These are phyloP conservation scores for Hypoxylon fuscum DNA, from an alignment of 495 filamentous ascomycete genomes.

Conservation along the genomic window DNA sequence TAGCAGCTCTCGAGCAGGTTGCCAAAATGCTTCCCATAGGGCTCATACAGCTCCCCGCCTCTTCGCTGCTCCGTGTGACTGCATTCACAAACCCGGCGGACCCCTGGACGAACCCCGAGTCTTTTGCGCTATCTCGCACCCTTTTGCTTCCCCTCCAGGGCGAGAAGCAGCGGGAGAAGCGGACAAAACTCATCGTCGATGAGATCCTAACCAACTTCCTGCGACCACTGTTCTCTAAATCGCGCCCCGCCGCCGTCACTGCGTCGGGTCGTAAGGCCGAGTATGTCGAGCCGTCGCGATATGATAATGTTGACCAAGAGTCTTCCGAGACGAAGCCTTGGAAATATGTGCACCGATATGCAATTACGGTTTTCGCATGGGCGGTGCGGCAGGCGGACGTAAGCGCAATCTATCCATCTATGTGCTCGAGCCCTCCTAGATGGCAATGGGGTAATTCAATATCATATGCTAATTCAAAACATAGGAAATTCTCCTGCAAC, in stretches of 20 bases:
- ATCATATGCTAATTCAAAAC: not conserved
- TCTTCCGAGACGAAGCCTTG: slow-evolving; percentile 72
- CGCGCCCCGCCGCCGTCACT: slow-evolving; percentile 69
- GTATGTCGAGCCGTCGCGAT: slow-evolving; percentile 49
- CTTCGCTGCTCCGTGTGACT: slow-evolving; percentile 44
- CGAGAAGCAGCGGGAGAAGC: slow-evolving; percentile 2
- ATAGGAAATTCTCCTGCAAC: slow-evolving; percentile 32
- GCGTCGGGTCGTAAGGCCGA: slow-evolving; percentile 61
- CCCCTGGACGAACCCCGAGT: slow-evolving; percentile 62
- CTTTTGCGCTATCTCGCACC: slow-evolving; percentile 55
- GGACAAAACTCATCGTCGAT: slow-evolving; percentile 59
- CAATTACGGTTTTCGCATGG: slow-evolving; percentile 74
- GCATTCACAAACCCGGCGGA: slow-evolving; percentile 61
- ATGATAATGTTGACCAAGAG: slow-evolving; percentile 52
- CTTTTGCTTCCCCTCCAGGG: slow-evolving; percentile 11
- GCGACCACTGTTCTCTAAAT: slow-evolving; percentile 75
- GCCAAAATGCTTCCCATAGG: not conserved
- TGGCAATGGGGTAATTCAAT: too few species aligned
- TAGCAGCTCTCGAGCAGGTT: slow-evolving; percentile 22
- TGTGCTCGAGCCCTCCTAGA: too few species aligned
- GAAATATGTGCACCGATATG: slow-evolving; percentile 71
- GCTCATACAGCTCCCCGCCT: slow-evolving; percentile 27
- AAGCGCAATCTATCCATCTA: slow-evolving; percentile 19
- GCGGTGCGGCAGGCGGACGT: slow-evolving; percentile 62
- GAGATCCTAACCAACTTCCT: slow-evolving; percentile 62